phyloP scores from a whole-genome alignment of 257 asterid genomes.

The Pogostemon cablin region DNA sequence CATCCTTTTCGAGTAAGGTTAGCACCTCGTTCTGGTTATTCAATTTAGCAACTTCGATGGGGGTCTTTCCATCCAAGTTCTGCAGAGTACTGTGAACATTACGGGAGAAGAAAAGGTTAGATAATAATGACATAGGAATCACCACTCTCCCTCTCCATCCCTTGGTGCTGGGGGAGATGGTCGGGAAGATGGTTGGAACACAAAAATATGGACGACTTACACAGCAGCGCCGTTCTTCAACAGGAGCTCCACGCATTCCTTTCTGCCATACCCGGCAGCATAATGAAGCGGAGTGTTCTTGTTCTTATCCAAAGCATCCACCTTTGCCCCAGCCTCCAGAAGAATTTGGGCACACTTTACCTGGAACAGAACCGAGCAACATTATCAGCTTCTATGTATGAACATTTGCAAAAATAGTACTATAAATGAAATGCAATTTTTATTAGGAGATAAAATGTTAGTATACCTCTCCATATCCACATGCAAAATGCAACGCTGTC shows the following conservation, averaged over 20 bases:
- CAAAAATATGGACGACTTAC: conserved; percentile 50
- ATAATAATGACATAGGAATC: background rate
- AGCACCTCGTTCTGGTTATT: conserved; percentile 86
- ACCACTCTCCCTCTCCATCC: background rate
- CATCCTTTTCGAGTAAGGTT: conserved; percentile 89
- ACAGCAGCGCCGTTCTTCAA: conserved; percentile 97
- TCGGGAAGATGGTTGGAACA: background rate
- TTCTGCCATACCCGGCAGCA: conserved; percentile 98
- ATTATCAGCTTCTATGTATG: conserved; percentile 9
- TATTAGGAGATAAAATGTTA: too few species aligned
- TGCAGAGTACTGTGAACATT: conserved; percentile 76
- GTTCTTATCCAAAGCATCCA: conserved; percentile 89
- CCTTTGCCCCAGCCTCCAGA: conserved; percentile 95
- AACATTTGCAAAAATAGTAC: too few species aligned
- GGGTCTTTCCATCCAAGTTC: conserved; percentile 96
- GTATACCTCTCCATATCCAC: conserved; percentile 98
- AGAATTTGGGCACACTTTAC: conserved; percentile 89
- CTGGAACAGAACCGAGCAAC: conserved; percentile 43
- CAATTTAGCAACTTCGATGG: conserved; percentile 93
- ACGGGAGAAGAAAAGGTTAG: background rate
- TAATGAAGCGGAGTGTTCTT: conserved; percentile 99
- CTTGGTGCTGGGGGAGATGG: background rate
- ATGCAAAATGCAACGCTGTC: conserved; percentile 98
- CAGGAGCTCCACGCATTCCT: conserved; percentile 93
- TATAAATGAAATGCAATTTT: too few species aligned